phyloP scores from a whole-genome alignment of 129 eudicot species.

The Lactuca sativa region DNA sequence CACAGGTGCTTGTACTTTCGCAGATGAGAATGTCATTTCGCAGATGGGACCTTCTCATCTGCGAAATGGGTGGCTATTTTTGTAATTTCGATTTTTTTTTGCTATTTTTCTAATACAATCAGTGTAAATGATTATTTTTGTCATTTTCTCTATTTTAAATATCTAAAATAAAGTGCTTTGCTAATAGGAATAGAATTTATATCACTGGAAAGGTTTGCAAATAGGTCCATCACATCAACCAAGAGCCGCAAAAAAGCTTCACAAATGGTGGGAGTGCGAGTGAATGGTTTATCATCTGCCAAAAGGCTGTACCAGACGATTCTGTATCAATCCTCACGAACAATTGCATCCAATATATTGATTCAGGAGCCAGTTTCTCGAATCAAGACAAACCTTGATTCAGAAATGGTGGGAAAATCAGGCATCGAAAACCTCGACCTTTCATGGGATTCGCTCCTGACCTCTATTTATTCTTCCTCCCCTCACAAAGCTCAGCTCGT shows the following conservation, averaged over 20 bases:
- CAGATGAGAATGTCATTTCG: no score
- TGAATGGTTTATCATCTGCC: constrained; percentile 16
- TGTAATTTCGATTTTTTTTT: no score
- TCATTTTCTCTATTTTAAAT: no score
- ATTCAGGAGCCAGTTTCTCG: constrained; percentile 23
- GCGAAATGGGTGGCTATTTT: no score
- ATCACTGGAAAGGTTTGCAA: background rate
- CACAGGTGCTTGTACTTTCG: no score
- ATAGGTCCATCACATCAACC: constrained; percentile 2
- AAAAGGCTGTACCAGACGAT: constrained; percentile 8
- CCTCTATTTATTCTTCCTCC: background rate
- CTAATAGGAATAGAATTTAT: background rate
- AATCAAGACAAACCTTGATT: constrained; percentile 18
- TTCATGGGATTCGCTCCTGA: constrained; percentile 24
- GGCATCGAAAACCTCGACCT: background rate
- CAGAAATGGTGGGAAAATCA: constrained; percentile 3
- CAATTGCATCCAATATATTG: constrained; percentile 4
- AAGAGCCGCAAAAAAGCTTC: constrained; percentile 3
- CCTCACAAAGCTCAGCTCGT: constrained; percentile 31
- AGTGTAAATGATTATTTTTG: no score
- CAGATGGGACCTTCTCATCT: no score
- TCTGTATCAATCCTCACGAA: constrained; percentile 8
- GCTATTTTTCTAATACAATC: no score
- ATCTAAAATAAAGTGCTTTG: no score
- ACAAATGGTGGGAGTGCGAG: constrained; percentile 18